Evolutionary conservation across 345 rosid genomes (phyloP), one percentile per base, ranked within the genome.

Genomic region (Populus deltoides): DNA sequence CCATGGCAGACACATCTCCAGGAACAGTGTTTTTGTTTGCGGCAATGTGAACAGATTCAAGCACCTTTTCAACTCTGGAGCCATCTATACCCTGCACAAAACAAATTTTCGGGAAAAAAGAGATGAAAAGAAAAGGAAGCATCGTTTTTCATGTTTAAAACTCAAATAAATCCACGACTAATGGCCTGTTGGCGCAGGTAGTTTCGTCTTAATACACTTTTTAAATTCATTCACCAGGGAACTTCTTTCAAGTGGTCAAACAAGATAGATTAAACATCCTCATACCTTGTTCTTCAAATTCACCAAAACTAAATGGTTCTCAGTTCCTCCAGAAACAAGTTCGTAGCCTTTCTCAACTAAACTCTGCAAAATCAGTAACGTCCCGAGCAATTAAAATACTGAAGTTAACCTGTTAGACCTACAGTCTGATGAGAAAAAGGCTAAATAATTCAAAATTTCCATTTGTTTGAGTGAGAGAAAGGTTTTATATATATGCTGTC

Each of bases 1-100:
- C 99, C 99, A 96, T 96, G 71, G 99, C 99, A 78, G 99, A 96
- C 81, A 96, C 99, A 82, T 96, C 99, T 78, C 99, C 99, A 24
- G 99, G 99, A 78, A 96, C 98, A 38, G 99, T 96, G 88, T 96
- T 96, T 82, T 96, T 96, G 93, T 96, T 96, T 55, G 99, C 94
- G 79, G 98, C 98, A 83, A 96, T 93, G 79, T 93, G 99, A 82
- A 96, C 97, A 18, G 97, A 89, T 91, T 96, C 99, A 84, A 96
- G 85, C 80, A 96, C 94, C 91, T 96, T 96, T 81, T 96, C 99
- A 83, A 96, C 99, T 85, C 97, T 85, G 73, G 97, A 93, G 72
- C 99, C 98, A 84, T 96, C 99, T 80, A 96, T 93, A 61, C 97
- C 93, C 98, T 96, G 81, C 41, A 53, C 67, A 77, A 35, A 49